A percentile compares a stretch with the other conserved stretches of the same genome.
Conservation (phyloP, 805 yeast species). For the Candida dajiaensis region DNA sequence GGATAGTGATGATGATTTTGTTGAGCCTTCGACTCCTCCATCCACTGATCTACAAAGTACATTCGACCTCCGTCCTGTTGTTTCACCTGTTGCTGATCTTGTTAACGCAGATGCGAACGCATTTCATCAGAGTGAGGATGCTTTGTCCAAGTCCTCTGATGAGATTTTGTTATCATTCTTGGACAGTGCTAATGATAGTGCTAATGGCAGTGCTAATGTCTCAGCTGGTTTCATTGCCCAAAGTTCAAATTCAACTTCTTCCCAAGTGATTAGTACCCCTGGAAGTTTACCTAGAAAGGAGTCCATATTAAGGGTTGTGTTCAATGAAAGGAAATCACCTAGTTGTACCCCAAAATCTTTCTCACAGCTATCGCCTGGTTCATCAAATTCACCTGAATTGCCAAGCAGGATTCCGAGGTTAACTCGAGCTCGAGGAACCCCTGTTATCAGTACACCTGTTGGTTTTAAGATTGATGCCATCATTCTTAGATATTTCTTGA, state of each 20-base stretch:
- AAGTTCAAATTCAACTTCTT: not conserved
- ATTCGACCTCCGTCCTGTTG: not conserved
- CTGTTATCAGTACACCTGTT: not conserved
- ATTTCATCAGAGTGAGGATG: not conserved
- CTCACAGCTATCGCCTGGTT: not conserved
- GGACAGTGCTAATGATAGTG: not conserved
- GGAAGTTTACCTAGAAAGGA: constrained; percentile 5
- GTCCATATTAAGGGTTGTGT: constrained; percentile 5
- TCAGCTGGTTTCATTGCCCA: not conserved
- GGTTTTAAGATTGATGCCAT: not conserved
- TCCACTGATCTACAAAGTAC: not conserved
- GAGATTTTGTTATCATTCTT: not conserved
- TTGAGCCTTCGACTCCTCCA: not conserved
- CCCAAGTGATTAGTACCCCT: not conserved
- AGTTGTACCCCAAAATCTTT: not conserved
- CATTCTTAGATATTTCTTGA: not conserved
- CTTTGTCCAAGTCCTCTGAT: not conserved
- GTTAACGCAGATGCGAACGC: too few relatives aligned
- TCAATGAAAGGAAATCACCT: constrained; percentile 1
- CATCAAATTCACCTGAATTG: not conserved
- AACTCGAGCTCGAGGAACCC: not conserved
- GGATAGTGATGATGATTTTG: not conserved
- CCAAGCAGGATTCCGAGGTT: not conserved
- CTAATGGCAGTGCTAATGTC: not conserved
- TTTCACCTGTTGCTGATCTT: not conserved